phyloP scores from a whole-genome alignment of 768 basidiomycete genomes.

The Hemileccinum impolitum region DNA sequence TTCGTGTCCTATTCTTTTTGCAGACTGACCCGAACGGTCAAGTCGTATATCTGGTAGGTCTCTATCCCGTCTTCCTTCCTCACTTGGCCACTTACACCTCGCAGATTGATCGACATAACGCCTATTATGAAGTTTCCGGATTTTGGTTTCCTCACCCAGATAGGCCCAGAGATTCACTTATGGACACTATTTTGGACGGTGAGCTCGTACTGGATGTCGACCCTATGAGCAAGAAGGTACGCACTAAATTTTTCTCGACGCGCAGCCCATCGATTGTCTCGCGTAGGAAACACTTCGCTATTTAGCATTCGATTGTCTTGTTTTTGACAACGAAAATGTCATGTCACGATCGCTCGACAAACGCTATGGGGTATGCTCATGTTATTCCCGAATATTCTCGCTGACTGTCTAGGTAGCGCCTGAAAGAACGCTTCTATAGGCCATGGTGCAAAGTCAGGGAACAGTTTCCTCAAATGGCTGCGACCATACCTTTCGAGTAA shows the following conservation, averaged over 20 bases:
- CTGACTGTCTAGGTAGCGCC: constrained; percentile 32
- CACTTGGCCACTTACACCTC: constrained; percentile 5
- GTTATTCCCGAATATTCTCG: neutral
- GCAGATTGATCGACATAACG: constrained; percentile 94
- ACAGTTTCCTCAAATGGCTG: constrained; percentile 65
- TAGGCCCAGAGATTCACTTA: constrained; percentile 59
- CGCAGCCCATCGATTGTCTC: neutral
- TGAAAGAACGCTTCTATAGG: constrained; percentile 77
- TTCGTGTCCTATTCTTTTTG: constrained; percentile 85
- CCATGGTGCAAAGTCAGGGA: constrained; percentile 71
- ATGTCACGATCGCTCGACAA: constrained; percentile 81
- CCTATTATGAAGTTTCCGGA: constrained; percentile 69
- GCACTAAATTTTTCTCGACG: constrained; percentile 21
- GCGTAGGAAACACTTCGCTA: constrained; percentile 75
- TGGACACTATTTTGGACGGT: constrained; percentile 85
- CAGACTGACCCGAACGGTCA: constrained; percentile 56
- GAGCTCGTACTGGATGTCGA: constrained; percentile 93
- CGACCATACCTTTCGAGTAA: constrained; percentile 78
- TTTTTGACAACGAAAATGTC: constrained; percentile 80
- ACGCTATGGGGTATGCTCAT: constrained; percentile 77
- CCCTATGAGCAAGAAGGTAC: constrained; percentile 64
- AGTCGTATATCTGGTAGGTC: constrained; percentile 70
- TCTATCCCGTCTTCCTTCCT: neutral
- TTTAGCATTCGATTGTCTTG: constrained; percentile 91
- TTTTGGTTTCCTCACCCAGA: constrained; percentile 91